Evolutionary conservation across 768 basidiomycete species (phyloP).

Genomic region (Tulasnella sp.): DNA sequence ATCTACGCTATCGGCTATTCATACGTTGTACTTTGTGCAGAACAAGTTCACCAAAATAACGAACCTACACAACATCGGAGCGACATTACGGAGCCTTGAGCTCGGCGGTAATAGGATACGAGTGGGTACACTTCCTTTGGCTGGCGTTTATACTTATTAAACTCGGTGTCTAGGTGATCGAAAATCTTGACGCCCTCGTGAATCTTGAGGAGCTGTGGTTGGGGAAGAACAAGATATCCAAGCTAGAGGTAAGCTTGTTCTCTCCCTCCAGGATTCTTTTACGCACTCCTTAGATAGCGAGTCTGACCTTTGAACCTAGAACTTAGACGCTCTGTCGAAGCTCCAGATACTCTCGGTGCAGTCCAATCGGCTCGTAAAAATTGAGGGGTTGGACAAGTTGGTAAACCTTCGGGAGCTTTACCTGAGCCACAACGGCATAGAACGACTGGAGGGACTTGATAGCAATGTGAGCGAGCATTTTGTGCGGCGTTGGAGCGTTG

Average conservation of each 20-base stretch:
- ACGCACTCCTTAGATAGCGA: neutral
- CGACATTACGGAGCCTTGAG: conserved; percentile 70
- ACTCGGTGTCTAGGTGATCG: conserved; percentile 53
- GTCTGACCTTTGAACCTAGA: conserved; percentile 34
- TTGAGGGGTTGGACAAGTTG: conserved; percentile 70
- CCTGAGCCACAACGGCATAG: conserved; percentile 86
- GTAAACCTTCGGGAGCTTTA: conserved; percentile 78
- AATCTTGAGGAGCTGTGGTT: conserved; percentile 91
- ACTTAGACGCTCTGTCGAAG: conserved; percentile 49
- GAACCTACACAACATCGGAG: conserved; percentile 44
- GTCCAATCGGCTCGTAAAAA: conserved; percentile 83
- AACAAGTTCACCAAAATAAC: conserved; percentile 82
- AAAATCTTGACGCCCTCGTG: conserved; percentile 67
- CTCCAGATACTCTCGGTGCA: conserved; percentile 83
- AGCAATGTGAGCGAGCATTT: conserved; percentile 48
- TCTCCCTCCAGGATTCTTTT: neutral
- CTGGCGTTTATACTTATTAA: conserved; percentile 1
- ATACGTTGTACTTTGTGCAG: conserved; percentile 88
- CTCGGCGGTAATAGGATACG: conserved; percentile 88
- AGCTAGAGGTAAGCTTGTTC: conserved; percentile 54
- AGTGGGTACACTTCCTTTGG: conserved; percentile 36
- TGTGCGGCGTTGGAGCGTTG: neutral
- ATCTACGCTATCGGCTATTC: conserved; percentile 46
- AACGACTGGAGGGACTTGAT: conserved; percentile 73
- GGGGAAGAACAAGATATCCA: conserved; percentile 93